phyloP scores from a whole-genome alignment of 164 flowering plant genomes.

The Aristolochia fimbriata region DNA sequence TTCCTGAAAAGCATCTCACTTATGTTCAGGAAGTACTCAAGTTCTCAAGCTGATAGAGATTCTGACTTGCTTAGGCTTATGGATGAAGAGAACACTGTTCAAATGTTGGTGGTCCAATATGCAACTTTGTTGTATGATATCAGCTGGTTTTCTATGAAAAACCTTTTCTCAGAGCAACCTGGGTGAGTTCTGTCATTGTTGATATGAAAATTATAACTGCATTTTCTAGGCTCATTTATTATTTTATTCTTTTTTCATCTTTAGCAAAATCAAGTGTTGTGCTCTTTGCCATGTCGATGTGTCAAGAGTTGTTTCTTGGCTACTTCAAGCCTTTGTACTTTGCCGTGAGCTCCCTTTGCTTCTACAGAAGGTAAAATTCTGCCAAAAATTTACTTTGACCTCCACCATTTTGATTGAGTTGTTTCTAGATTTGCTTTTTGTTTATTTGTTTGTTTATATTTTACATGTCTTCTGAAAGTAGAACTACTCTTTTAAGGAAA shows the following conservation, averaged over 20 bases:
- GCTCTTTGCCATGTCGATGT: conserved; percentile 28
- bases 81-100: conserved; percentile 37
- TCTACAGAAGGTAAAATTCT: conserved; percentile 49
- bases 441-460: too few relatives aligned
- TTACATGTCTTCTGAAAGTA: too few relatives aligned
- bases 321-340: conserved; percentile 59
- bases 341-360: conserved; percentile 69
- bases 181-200: conserved; percentile 34
- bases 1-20: conserved; percentile 39
- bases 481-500: background rate
- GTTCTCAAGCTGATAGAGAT: conserved; percentile 12
- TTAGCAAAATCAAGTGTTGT: conserved; percentile 39
- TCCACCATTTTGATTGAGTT: background rate
- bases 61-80: conserved; percentile 32
- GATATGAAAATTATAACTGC: background rate
- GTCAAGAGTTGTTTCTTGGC: conserved; percentile 34
- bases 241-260: conserved; percentile 3
- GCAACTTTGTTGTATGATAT: conserved; percentile 54
- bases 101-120: conserved; percentile 51
- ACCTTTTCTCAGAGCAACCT: conserved; percentile 17
- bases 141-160: conserved; percentile 50
- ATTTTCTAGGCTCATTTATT: background rate
- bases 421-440: background rate
- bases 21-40: conserved; percentile 29
- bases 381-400: background rate